Conservation (phyloP, 148 eudicot genomes). For the Gaultheria prostrata region DNA sequence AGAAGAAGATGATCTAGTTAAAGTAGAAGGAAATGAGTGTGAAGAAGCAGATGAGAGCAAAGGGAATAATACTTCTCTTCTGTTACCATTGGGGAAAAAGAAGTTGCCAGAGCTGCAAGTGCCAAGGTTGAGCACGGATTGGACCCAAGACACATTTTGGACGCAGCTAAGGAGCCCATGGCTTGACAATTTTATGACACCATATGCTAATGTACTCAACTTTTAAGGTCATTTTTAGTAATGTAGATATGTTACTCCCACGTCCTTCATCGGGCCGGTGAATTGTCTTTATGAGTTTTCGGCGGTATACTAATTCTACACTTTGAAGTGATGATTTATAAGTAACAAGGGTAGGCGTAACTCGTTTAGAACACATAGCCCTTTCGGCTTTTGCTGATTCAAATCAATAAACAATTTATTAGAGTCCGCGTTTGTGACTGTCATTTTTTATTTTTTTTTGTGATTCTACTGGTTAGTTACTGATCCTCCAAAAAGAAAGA, state of each 20-base stretch:
- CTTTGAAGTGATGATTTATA: neutral
- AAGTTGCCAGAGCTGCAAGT: constrained; percentile 48
- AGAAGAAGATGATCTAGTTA: constrained; percentile 18
- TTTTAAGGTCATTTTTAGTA: constrained; percentile 8
- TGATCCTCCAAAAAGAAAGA: neutral
- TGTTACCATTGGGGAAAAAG: constrained; percentile 12
- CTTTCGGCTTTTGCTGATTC: too few species aligned
- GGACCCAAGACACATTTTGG: constrained; percentile 60
- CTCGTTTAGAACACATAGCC: neutral
- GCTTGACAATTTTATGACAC: constrained; percentile 46
- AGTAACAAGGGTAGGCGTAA: neutral
- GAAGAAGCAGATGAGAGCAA: constrained; percentile 15
- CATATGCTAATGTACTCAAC: constrained; percentile 28
- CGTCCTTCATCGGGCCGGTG: neutral
- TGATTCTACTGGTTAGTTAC: neutral
- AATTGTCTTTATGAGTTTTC: neutral
- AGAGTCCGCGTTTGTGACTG: neutral
- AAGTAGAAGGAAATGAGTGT: neutral
- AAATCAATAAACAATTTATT: neutral
- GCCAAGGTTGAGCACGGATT: constrained; percentile 47
- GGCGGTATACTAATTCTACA: neutral
- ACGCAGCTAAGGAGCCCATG: constrained; percentile 62
- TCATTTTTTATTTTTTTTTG: neutral
- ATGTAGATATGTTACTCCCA: neutral
- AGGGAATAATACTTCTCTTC: constrained; percentile 12